Percentiles rank a stretch among this genome's conserved stretches.
Conservation (phyloP, 2,329 filamentous ascomycete species). For the Diaporthe destruens region DNA sequence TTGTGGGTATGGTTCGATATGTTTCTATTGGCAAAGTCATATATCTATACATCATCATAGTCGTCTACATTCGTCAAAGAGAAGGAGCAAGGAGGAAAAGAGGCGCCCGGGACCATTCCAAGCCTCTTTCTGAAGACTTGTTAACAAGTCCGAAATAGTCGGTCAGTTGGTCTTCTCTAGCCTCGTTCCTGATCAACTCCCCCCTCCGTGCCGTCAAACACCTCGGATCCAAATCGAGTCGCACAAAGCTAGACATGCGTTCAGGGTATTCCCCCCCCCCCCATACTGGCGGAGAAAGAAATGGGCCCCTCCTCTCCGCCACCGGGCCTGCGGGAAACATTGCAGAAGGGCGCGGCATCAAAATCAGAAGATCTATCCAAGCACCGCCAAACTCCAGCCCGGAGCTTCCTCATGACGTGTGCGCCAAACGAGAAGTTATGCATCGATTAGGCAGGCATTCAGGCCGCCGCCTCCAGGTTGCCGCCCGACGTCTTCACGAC, state of each 20-base stretch:
- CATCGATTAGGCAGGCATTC: background rate
- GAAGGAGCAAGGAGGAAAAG: background rate
- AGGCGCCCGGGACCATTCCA: background rate
- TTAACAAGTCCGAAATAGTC: background rate
- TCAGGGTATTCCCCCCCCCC: background rate
- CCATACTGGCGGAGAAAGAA: background rate
- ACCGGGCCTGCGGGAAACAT: background rate
- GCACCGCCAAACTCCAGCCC: background rate
- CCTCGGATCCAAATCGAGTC: background rate
- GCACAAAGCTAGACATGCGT: background rate
- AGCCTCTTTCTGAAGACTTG: background rate
- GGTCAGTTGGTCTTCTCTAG: background rate
- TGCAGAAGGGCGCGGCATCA: constrained; percentile 5
- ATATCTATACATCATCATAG: constrained; percentile 33
- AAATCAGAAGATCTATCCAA: constrained; percentile 7
- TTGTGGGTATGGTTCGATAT: background rate
- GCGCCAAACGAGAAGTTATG: background rate
- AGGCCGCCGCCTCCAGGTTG: too few relatives aligned
- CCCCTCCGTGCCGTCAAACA: background rate
- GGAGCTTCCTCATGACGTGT: background rate
- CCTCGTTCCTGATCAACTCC: background rate
- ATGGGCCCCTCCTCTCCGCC: background rate
- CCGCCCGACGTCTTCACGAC: background rate
- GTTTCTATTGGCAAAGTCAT: constrained; percentile 17
- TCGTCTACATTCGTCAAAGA: constrained; percentile 30